Evolutionary conservation across 495 filamentous ascomycete genomes (phyloP), one percentile per base, ranked within the genome.

Genomic region (Cenococcum geophilum): DNA sequence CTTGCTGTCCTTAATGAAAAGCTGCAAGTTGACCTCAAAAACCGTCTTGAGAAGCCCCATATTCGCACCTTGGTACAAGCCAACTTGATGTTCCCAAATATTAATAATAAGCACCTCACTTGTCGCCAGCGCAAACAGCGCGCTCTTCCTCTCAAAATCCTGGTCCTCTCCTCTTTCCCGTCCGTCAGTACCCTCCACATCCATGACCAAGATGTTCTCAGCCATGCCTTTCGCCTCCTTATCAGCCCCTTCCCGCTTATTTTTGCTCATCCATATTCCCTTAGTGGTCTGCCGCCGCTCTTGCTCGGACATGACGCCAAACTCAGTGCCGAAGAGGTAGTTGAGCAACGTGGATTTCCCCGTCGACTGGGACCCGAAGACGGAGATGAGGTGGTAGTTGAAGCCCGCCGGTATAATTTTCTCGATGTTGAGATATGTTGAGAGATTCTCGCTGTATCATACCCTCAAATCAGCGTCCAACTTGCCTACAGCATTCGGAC

Each of bases 71-170:
- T 98, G 93, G 70, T 98, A 98, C 70, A 98, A 74, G 21, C 93
- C 93, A 53, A 98, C 93, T 74, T 98, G 93, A 74, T 96, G 92
- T 76, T 98, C 93, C 93, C 93, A 98, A 62, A 98, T 92, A 68
- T 98, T 98, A 71, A 98, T 89, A 71, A 98, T 95, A 61, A 98
- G 79, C 54, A 98, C 93, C 78, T 98, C 93, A 75, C 92, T 97
- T 25, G 93, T 98, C 43, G 93, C 93, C 67, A 98, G 80, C 18
- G 93, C 93, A 73, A 98, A 98, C 18, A 98, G 81, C 34, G 93
- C 93, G 73, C 89, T 95, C 77, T 98, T 98, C 66, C 93, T 83
- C 80, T 98, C 93, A 71, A 98, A 98, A 71, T 98, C 93, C 75
- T 98, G 93, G 71, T 98, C 93, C 73, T 98, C 93, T 58, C 93